These are phyloP conservation scores for Salix arbutifolia DNA, from an alignment of 345 rosid species.

Conservation along the genomic window DNA sequence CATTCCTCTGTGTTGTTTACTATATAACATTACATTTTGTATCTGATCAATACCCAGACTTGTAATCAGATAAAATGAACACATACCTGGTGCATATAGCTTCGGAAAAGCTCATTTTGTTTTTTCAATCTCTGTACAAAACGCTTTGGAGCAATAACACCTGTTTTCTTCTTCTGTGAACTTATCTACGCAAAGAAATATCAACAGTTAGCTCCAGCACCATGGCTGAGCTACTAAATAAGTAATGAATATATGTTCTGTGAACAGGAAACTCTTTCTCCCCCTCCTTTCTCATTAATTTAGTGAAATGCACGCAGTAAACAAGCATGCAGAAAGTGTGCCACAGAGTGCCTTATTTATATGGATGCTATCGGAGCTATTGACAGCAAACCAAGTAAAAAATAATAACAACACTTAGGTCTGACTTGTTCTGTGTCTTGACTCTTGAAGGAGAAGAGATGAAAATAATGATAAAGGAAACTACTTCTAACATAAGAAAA, in stretches of 20 bases:
- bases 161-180: slow-evolving; percentile 98
- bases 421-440: background rate
- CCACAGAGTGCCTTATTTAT: background rate
- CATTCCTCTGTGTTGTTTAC: background rate
- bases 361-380: background rate
- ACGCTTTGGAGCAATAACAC: slow-evolving; percentile 97
- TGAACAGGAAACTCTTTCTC: background rate
- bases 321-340: background rate
- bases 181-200: slow-evolving; percentile 59
- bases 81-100: slow-evolving; percentile 99
- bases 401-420: background rate
- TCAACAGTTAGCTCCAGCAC: slow-evolving; percentile 10
- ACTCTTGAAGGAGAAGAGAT: background rate
- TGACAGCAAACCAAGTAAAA: background rate
- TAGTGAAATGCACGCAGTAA: background rate
- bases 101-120: slow-evolving; percentile 97
- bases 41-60: background rate
- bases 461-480: background rate
- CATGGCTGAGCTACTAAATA: slow-evolving; percentile 7
- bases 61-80: background rate
- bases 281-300: background rate
- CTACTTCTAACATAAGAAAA: background rate
- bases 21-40: background rate
- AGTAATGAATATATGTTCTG: background rate
- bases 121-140: slow-evolving; percentile 97